Base-by-base conservation (phyloP, 164 flowering plant genomes). In the Tetracentron sinense region DNA sequence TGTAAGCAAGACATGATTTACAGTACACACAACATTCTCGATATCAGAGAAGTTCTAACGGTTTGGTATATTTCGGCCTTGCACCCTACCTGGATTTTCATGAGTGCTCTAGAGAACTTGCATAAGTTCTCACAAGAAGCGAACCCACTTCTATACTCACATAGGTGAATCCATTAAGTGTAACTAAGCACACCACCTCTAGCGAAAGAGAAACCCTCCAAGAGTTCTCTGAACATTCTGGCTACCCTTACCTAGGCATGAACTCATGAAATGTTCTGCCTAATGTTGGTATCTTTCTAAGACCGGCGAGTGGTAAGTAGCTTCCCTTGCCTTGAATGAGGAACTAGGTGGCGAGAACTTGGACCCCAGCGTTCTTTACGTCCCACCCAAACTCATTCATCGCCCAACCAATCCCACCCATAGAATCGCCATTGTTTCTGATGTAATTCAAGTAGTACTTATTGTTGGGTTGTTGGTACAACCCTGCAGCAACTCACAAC, bases 311-410 rank as follows among this genome's bases (percentile, higher is more conserved):
- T 90, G 31, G n/a, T n/a, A n/a, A n/a, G 3, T 64, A 65, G 3
- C 82, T 87, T 0, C 76, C 91, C 73, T 78, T 86, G 17, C 98
- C 96, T 81, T 84, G 86, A 96, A 90, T 81, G 30, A 92, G 54
- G 65, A 92, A 78, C 98, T 92, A 81, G 67, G 98, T 78, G 25
- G 77, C 97, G 22, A 93, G 90, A 62, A 90, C 90, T 63, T 93
- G 98, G 16, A 79, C 98, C 8, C 98, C 98, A 46, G 97, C 88
- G 56, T 88, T 90, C 75, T 93, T 93, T 21, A 84, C 96, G 69
- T 93, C 98, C 98, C 98, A 93, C 1, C 98, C 82, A 30, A 93
- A 93, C 72, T 93, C 96, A 25, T 80, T 87, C 94, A 89, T 89
- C 30, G 82, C 66, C 98, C 97, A 87, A 21, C 92, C 92, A 25